Percentiles rank a stretch among this genome's conserved stretches.
These are phyloP conservation scores for Pestalotiopsis sp. DNA, from an alignment of 2,329 filamentous ascomycete species.

Conservation along the genomic window DNA sequence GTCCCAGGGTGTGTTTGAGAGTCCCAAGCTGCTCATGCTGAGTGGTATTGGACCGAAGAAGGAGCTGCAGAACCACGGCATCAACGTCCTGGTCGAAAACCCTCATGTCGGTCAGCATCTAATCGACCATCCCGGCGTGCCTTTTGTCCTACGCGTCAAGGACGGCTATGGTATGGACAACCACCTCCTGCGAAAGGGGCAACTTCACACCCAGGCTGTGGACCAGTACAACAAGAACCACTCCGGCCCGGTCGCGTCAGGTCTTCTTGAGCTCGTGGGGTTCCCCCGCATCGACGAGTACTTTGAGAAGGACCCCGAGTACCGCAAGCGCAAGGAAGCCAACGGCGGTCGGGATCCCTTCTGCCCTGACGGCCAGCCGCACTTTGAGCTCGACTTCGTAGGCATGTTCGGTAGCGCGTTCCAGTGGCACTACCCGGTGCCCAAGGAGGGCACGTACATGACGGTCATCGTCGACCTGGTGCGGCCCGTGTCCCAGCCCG, in stretches of 20 bases:
- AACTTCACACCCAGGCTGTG: slow-evolving; percentile 33
- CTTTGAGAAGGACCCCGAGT: slow-evolving; percentile 48
- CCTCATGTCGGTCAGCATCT: slow-evolving; percentile 66
- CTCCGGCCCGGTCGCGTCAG: slow-evolving; percentile 38
- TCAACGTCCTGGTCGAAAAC: slow-evolving; percentile 53
- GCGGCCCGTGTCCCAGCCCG: slow-evolving; percentile 41
- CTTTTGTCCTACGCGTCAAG: slow-evolving; percentile 46
- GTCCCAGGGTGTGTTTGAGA: slow-evolving; percentile 58
- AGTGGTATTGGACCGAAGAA: slow-evolving; percentile 59
- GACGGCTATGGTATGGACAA: slow-evolving; percentile 41
- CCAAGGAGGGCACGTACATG: slow-evolving; percentile 46
- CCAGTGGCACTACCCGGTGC: slow-evolving; percentile 46
- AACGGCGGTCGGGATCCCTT: slow-evolving; percentile 53
- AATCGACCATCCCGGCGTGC: slow-evolving; percentile 59
- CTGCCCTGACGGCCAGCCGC: slow-evolving; percentile 55
- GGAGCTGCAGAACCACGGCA: slow-evolving; percentile 54
- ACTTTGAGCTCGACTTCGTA: slow-evolving; percentile 65
- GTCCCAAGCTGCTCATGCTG: slow-evolving; percentile 64
- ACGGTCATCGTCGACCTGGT: slow-evolving; percentile 55
- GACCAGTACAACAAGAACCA: slow-evolving; percentile 36
- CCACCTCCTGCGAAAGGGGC: slow-evolving; percentile 37
- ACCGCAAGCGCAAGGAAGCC: slow-evolving; percentile 39
- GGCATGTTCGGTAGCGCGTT: slow-evolving; percentile 53
- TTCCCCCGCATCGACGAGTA: slow-evolving; percentile 58
- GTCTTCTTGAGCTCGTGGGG: slow-evolving; percentile 51